Evolutionary conservation across 1,284 basidiomycete species (phyloP).

Genomic region (Puccinia horiana): DNA sequence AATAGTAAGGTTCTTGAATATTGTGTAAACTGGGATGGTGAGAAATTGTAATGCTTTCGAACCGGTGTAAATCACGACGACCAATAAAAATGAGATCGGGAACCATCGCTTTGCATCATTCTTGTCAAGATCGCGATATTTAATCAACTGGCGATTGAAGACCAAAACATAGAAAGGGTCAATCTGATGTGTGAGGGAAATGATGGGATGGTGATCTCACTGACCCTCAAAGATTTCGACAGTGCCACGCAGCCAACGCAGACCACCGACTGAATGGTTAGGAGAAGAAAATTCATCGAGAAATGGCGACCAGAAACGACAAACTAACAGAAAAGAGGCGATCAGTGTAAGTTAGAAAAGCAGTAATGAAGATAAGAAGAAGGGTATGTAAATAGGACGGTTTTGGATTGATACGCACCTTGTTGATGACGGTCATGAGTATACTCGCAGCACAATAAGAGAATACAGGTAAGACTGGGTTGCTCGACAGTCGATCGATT

Average conservation of each 20-base stretch:
- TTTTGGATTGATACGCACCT: conserved; percentile 65
- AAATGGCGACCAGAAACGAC: conserved; percentile 91
- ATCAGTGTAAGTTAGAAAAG: not conserved
- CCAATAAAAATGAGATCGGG: conserved; percentile 87
- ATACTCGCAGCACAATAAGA: conserved; percentile 94
- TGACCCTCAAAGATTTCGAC: conserved; percentile 11
- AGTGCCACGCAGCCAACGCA: conserved; percentile 44
- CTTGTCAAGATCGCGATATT: conserved; percentile 79
- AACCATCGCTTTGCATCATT: conserved; percentile 90
- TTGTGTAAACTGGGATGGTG: conserved; percentile 65
- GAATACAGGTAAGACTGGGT: conserved; percentile 71
- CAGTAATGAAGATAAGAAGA: conserved; percentile 33
- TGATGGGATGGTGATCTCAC: not conserved
- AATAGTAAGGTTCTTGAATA: conserved; percentile 99
- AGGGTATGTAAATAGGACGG: not conserved
- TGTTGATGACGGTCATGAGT: conserved; percentile 97
- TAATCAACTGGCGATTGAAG: conserved; percentile 65
- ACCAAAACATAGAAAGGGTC: not conserved
- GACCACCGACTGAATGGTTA: conserved; percentile 78
- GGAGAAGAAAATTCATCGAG: conserved; percentile 93
- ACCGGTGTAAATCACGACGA: conserved; percentile 95
- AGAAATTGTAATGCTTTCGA: conserved; percentile 76
- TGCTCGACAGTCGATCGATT: conserved; percentile 36
- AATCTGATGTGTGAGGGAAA: not conserved
- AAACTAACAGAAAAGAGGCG: conserved; percentile 65